These are phyloP conservation scores for Aspergillus quadricinctus DNA, from an alignment of 2,329 filamentous ascomycete species.

Conservation along the genomic window DNA sequence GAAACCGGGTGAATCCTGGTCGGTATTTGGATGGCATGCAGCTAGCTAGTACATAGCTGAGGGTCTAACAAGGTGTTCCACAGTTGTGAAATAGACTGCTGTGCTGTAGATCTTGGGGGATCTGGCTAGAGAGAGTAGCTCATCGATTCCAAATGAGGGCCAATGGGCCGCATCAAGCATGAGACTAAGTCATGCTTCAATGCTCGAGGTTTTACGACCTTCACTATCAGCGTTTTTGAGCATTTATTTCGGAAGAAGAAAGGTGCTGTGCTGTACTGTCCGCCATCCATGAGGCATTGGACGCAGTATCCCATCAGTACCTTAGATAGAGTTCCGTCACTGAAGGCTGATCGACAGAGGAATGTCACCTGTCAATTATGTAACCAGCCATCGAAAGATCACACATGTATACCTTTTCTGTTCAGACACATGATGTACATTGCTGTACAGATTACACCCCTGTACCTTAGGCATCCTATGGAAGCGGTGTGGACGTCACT, in stretches of 20 bases:
- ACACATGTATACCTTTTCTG: neutral
- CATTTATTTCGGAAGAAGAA: neutral
- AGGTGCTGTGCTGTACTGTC: neutral
- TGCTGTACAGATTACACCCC: constrained; percentile 1
- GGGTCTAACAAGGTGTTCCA: neutral
- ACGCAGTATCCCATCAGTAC: too few species aligned
- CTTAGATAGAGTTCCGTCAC: neutral
- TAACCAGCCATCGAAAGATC: neutral
- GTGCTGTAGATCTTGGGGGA: neutral
- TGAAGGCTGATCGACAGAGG: neutral
- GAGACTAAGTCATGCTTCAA: neutral
- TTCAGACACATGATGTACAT: neutral
- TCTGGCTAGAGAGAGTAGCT: neutral
- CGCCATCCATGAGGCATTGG: too few species aligned
- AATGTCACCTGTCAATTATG: neutral
- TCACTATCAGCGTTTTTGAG: neutral
- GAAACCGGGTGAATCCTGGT: neutral
- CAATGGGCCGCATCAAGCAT: neutral
- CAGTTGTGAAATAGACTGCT: neutral
- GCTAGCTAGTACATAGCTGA: neutral
- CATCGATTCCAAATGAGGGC: neutral
- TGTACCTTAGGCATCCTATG: constrained; percentile 1
- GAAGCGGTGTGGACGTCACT: constrained; percentile 2
- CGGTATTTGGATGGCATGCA: neutral
- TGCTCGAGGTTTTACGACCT: neutral